Evolutionary conservation across 148 eudicot genomes (phyloP).

Genomic region (Cornus suecica): DNA sequence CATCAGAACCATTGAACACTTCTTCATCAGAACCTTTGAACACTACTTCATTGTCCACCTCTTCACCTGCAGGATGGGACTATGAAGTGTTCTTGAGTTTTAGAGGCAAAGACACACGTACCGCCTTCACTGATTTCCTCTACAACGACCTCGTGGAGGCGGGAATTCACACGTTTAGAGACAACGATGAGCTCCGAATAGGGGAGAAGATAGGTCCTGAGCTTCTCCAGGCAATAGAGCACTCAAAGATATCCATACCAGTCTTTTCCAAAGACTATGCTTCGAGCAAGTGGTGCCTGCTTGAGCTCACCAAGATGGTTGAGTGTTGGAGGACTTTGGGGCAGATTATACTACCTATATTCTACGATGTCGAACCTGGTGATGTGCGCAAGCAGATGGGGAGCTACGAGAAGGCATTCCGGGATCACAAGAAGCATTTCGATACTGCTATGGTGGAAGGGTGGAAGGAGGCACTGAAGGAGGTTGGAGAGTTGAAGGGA

Average conservation of each 20-base stretch:
- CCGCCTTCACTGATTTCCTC: background rate
- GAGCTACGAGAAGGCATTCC: no score
- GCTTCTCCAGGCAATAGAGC: background rate
- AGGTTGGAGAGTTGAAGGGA: no score
- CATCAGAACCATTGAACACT: no score
- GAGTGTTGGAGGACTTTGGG: background rate
- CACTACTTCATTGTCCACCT: no score
- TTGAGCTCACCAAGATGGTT: background rate
- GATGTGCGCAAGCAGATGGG: no score
- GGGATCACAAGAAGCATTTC: no score
- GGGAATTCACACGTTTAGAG: background rate
- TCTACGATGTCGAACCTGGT: background rate
- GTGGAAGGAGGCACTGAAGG: no score
- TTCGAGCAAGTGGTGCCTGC: background rate
- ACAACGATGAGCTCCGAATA: background rate
- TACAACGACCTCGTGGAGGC: background rate
- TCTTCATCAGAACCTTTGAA: no score
- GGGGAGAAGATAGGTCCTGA: background rate
- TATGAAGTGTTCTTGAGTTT: slow-evolving; percentile 2
- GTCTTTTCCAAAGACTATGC: slow-evolving; percentile 1
- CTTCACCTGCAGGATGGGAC: background rate
- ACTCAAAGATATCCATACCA: background rate
- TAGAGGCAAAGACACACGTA: background rate
- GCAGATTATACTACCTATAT: background rate
- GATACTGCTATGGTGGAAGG: no score